Evolutionary conservation across 2,329 filamentous ascomycete genomes (phyloP).

Genomic region (Nemania sp.): DNA sequence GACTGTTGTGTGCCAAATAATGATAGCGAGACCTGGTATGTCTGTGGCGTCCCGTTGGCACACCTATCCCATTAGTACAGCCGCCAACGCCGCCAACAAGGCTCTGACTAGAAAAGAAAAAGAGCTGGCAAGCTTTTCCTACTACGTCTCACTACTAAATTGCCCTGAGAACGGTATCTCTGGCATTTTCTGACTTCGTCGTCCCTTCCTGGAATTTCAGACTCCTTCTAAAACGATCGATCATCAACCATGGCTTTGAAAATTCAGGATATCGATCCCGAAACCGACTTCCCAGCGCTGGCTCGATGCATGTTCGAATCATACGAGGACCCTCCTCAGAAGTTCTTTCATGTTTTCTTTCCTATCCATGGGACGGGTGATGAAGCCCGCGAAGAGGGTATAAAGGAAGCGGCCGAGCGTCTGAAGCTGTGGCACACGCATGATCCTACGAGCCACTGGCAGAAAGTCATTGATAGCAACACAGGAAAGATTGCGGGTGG

Average conservation of each 20-base stretch:
- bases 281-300: conserved; percentile 33
- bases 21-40: conserved; percentile 3
- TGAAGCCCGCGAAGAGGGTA: conserved; percentile 30
- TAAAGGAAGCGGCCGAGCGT: conserved; percentile 27
- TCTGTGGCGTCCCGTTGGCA: conserved; percentile 1
- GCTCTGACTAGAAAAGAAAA: conserved; percentile 11
- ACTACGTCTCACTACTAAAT: too few species aligned
- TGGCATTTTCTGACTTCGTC: not conserved
- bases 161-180: not conserved
- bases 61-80: conserved; percentile 9
- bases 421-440: conserved; percentile 7
- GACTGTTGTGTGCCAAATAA: too few species aligned
- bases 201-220: not conserved
- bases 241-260: conserved; percentile 10
- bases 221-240: not conserved
- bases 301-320: conserved; percentile 32
- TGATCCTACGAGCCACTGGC: conserved; percentile 7
- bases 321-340: conserved; percentile 33
- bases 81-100: conserved; percentile 2
- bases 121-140: too few species aligned
- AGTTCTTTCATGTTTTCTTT: conserved; percentile 35
- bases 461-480: not conserved
- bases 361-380: conserved; percentile 27
- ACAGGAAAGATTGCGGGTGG: conserved; percentile 4
- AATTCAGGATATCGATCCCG: conserved; percentile 24